These are phyloP conservation scores for Neophaeococcomyces mojaviensis DNA, from an alignment of 2,329 filamentous ascomycete genomes.

Conservation along the genomic window DNA sequence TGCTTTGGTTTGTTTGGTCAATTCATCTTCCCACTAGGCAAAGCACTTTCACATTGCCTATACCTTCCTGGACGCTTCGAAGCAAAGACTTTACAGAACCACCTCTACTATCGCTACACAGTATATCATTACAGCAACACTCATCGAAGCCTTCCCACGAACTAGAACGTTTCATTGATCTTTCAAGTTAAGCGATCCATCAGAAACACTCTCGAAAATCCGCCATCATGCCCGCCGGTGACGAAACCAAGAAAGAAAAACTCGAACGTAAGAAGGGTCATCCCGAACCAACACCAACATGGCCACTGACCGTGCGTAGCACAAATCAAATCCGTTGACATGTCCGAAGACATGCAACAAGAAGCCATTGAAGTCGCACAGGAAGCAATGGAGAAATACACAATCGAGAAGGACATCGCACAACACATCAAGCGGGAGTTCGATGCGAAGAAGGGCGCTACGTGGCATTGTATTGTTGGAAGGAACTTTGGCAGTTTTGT, in stretches of 20 bases:
- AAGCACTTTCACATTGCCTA: too few relatives aligned
- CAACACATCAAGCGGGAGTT: conserved; percentile 98
- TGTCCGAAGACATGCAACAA: conserved; percentile 98
- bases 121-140: too few relatives aligned
- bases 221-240: conserved; percentile 15
- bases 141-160: too few relatives aligned
- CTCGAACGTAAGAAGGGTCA: conserved; percentile 55
- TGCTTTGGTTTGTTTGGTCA: too few relatives aligned
- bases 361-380: conserved; percentile 89
- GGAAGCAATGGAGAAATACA: conserved; percentile 64
- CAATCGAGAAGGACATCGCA: conserved; percentile 82
- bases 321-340: conserved; percentile 96
- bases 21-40: too few relatives aligned
- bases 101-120: too few relatives aligned
- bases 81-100: too few relatives aligned
- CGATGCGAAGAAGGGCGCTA: conserved; percentile 91
- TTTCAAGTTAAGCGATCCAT: too few relatives aligned
- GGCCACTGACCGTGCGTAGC: conserved; percentile 46
- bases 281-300: background rate
- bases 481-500: conserved; percentile 99
- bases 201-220: too few relatives aligned
- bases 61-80: too few relatives aligned
- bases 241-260: conserved; percentile 54
- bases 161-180: too few relatives aligned
- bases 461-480: conserved; percentile 98